A percentile compares a stretch with the other conserved stretches of the same genome.
Evolutionary conservation across 2,329 filamentous ascomycete genomes (phyloP).

Genomic region (Ilyonectria robusta): DNA sequence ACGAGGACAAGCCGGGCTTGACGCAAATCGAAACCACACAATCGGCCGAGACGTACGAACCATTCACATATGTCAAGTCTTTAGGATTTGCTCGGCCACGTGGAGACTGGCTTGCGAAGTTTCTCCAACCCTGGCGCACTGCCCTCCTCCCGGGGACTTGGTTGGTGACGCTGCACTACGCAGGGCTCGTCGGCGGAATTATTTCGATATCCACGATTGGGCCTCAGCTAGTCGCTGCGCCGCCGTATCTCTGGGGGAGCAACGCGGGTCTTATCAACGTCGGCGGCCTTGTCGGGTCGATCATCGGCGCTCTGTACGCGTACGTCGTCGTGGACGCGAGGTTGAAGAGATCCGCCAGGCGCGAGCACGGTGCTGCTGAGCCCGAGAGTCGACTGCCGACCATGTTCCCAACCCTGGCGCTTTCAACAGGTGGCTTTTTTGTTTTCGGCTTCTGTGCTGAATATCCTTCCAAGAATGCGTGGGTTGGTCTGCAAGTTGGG

Average conservation of each 20-base stretch:
- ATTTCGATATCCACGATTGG: conserved; percentile 55
- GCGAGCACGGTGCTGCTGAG: conserved; percentile 50
- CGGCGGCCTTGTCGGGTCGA: conserved; percentile 51
- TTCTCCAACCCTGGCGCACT: conserved; percentile 35
- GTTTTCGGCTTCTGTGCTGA: conserved; percentile 57
- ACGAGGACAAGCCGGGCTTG: conserved; percentile 3
- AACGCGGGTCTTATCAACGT: conserved; percentile 54
- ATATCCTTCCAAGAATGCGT: conserved; percentile 46
- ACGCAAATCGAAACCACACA: background rate
- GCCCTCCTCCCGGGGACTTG: conserved; percentile 50
- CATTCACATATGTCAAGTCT: conserved; percentile 26
- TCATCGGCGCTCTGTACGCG: conserved; percentile 48
- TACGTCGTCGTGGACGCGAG: conserved; percentile 44
- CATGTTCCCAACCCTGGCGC: conserved; percentile 48
- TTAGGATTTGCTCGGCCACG: conserved; percentile 31
- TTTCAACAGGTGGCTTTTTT: conserved; percentile 52
- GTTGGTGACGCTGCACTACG: conserved; percentile 56
- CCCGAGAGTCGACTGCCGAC: conserved; percentile 52
- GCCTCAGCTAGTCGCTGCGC: conserved; percentile 46
- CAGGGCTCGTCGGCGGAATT: conserved; percentile 53
- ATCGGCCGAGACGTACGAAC: background rate
- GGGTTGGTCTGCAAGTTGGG: conserved; percentile 54
- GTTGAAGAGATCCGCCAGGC: conserved; percentile 41
- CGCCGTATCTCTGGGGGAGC: conserved; percentile 53
- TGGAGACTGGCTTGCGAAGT: conserved; percentile 15